A percentile compares a stretch with the other conserved stretches of the same genome.
Evolutionary conservation across 1,284 basidiomycete species (phyloP).

Genomic region (Vanrija sp.): DNA sequence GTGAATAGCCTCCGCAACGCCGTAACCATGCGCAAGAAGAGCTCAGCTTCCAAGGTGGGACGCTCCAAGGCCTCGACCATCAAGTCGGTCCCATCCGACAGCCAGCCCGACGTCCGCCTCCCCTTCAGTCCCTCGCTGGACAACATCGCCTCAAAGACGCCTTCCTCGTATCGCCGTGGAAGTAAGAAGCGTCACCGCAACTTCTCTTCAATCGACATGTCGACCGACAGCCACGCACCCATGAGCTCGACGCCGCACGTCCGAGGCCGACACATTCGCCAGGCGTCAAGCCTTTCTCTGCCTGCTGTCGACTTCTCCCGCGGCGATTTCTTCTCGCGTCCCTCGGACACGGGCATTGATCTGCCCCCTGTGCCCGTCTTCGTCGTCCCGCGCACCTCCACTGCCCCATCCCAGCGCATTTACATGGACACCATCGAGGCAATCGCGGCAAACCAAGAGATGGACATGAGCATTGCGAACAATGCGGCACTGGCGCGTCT

Average conservation of each 20-base stretch:
- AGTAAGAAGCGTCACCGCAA: neutral
- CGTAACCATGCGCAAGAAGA: too few species aligned
- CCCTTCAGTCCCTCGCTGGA: neutral
- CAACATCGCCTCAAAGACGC: neutral
- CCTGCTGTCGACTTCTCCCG: neutral
- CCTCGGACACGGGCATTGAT: too few species aligned
- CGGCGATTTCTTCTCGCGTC: neutral
- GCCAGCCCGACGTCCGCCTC: too few species aligned
- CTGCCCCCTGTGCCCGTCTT: too few species aligned
- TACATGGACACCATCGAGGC: neutral
- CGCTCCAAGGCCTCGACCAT: neutral
- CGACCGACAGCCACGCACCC: too few species aligned
- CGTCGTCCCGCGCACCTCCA: neutral
- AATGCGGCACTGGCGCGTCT: constrained; percentile 1
- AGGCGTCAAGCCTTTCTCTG: neutral
- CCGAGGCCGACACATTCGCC: too few species aligned
- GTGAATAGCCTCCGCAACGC: too few species aligned
- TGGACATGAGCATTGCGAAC: neutral
- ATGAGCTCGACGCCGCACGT: too few species aligned
- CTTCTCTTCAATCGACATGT: neutral
- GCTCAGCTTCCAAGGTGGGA: neutral
- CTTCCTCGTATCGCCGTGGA: neutral
- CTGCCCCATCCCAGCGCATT: neutral
- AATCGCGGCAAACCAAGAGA: neutral
- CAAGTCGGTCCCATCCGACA: neutral